Evolutionary conservation across 2,329 filamentous ascomycete species (phyloP).

Genomic region (Pleochaeta shiraiana): DNA sequence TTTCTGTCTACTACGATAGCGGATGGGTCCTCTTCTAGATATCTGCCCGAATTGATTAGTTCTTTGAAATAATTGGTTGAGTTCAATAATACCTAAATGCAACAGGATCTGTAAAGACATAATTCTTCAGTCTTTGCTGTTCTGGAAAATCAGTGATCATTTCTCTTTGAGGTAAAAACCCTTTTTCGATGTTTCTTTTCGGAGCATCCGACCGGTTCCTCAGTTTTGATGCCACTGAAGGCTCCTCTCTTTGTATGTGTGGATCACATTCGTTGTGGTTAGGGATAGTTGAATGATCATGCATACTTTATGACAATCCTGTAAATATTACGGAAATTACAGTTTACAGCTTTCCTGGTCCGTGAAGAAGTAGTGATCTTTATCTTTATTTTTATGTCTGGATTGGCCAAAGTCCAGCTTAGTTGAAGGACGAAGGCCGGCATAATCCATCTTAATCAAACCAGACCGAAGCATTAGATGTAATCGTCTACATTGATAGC

Average conservation of each 20-base stretch:
- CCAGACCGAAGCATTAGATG: too few species aligned
- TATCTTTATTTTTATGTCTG: too few species aligned
- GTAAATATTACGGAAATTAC: too few species aligned
- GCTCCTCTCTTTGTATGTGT: conserved; percentile 16
- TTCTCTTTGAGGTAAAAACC: background rate
- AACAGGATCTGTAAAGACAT: conserved; percentile 43
- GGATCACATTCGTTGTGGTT: conserved; percentile 14
- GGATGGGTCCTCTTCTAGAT: conserved; percentile 65
- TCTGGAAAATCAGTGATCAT: background rate
- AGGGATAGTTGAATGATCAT: conserved; percentile 8
- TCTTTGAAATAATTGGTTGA: background rate
- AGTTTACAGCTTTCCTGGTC: too few species aligned
- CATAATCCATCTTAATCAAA: too few species aligned
- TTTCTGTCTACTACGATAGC: conserved; percentile 55
- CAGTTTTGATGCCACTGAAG: background rate
- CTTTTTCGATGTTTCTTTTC: background rate
- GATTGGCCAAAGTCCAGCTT: too few species aligned
- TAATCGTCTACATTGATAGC: too few species aligned
- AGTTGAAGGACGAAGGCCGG: too few species aligned
- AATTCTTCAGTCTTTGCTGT: conserved; percentile 21
- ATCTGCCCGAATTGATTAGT: conserved; percentile 23
- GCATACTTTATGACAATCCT: conserved; percentile 11
- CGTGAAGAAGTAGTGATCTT: too few species aligned
- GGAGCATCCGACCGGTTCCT: background rate
- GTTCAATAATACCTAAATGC: conserved; percentile 28